Evolutionary conservation across 176 grass and related monocot species (phyloP), one percentile per base, ranked within the genome.

Genomic region (Metroxylon sagu): DNA sequence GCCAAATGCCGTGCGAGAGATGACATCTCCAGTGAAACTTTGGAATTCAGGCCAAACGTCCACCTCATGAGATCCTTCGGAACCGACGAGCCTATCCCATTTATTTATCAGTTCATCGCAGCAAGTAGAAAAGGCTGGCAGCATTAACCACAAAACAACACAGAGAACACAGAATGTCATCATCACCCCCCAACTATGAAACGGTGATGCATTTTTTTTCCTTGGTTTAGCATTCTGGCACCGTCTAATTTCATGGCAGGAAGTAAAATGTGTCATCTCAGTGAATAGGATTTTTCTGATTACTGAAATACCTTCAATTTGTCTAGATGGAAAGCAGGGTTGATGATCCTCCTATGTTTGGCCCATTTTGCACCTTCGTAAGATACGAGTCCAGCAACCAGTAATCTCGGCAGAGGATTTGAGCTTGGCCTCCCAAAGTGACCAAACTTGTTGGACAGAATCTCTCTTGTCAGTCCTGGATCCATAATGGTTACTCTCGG

Each of bases 291-390:
- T 23, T 23, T 23, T 23, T 23, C 21, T 23, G 21, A 23, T 23
- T 23, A 23, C 21, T 23, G 60, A 48, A 3, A 21, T 68, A 88
- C 84, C 74, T 94, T 94, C 43, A 88, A 79, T 67, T 85, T 95
- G 61, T 85, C 81, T 4, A 82, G 53, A 66, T 82, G 81, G 64
- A 95, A 95, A 62, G 89, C 78, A 18, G 89, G 85, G 63, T 84
- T 80, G 25, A 95, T 60, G 67, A 89, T 81, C 70, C 81, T 88
- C 18, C 89, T 69, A 49, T 95, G 85, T 12, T 62, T 81, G 5
- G 68, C 84, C 89, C 89, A 95, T 82, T 88, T 88, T 75, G 85
- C 89, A 23, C 21, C 21, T 23, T 23, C 21, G 21, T 23, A 23
- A 23, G 21, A 23, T 23, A 23, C 21, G 21, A 23, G 21, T 23